Evolutionary conservation across 2,329 filamentous ascomycete genomes (phyloP).

Genomic region (Xenosphaeropsis pyriputrescens): DNA sequence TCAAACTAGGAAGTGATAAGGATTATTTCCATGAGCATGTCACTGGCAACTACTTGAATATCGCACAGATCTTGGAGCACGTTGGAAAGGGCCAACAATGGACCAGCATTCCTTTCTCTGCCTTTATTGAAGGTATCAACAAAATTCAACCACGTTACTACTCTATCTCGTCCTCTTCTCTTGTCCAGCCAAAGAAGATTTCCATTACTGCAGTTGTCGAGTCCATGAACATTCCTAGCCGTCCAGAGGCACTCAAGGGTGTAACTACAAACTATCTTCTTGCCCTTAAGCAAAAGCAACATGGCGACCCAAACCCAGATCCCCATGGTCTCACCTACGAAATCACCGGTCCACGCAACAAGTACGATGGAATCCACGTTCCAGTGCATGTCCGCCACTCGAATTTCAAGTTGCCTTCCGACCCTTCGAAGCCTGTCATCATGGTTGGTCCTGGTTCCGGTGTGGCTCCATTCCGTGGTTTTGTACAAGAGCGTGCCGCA

Average conservation of each 20-base stretch:
- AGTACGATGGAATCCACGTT: conserved; percentile 90
- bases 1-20: conserved; percentile 80
- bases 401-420: conserved; percentile 97
- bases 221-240: conserved; percentile 61
- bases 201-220: conserved; percentile 93
- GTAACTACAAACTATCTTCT: conserved; percentile 95
- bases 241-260: conserved; percentile 69
- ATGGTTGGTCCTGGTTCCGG: conserved; percentile 94
- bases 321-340: conserved; percentile 77
- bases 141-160: conserved; percentile 98
- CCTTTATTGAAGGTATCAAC: conserved; percentile 82
- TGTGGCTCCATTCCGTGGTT: conserved; percentile 90
- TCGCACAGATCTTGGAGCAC: conserved; percentile 67
- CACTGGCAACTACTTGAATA: conserved; percentile 69
- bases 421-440: conserved; percentile 85
- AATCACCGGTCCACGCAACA: conserved; percentile 81
- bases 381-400: conserved; percentile 94
- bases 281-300: conserved; percentile 92
- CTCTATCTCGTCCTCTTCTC: conserved; percentile 93
- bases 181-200: conserved; percentile 88
- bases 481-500: conserved; percentile 84
- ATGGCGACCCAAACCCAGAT: conserved; percentile 69
- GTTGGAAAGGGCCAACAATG: conserved; percentile 64
- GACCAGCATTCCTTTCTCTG: conserved; percentile 79
- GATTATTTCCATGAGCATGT: conserved; percentile 89